These are phyloP conservation scores for Aspergillus puulaauensis DNA, from an alignment of 2,329 filamentous ascomycete species.

Conservation along the genomic window DNA sequence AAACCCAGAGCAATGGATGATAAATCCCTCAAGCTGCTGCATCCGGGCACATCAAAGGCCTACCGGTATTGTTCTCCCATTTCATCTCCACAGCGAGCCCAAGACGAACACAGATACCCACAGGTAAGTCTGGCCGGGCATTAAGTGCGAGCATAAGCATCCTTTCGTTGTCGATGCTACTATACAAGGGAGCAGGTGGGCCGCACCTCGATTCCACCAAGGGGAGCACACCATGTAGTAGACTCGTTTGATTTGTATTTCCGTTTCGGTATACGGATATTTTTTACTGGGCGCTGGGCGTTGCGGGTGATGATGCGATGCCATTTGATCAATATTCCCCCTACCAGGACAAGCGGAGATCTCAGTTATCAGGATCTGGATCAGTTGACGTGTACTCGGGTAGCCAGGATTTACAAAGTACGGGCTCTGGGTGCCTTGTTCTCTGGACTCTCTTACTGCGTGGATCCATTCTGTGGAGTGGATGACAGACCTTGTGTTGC, in stretches of 20 bases:
- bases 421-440: background rate
- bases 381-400: constrained; percentile 2
- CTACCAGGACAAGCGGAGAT: background rate
- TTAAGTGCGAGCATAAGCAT: background rate
- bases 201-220: background rate
- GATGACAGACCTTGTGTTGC: background rate
- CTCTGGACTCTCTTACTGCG: background rate
- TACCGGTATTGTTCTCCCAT: background rate
- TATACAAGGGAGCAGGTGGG: background rate
- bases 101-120: background rate
- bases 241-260: background rate
- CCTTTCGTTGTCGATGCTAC: background rate
- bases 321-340: background rate
- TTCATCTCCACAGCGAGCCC: background rate
- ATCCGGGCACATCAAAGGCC: background rate
- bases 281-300: background rate
- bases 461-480: background rate
- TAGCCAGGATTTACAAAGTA: background rate
- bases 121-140: background rate
- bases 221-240: background rate
- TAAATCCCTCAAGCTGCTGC: background rate
- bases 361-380: background rate
- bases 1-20: background rate
- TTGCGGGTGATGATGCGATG: background rate
- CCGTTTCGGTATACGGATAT: background rate